A percentile compares a stretch with the other conserved stretches of the same genome.
Conservation (phyloP, 495 filamentous ascomycete species). For the Tuber indicum region DNA sequence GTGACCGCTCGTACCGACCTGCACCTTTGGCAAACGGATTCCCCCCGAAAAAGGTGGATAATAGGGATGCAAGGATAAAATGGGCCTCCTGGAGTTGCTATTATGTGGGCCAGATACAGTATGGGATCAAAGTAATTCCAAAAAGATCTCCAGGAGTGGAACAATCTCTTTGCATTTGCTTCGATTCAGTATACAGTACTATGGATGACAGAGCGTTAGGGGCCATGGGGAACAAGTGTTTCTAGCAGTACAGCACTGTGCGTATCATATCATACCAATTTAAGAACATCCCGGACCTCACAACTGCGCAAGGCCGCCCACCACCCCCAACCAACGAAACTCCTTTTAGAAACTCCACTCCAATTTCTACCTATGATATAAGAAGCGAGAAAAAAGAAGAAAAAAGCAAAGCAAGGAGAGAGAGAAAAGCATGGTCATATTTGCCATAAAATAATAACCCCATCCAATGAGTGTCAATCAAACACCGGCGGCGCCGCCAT, state of each 20-base stretch:
- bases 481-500: constrained; percentile 51
- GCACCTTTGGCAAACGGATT: background rate
- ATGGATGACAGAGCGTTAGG: no score
- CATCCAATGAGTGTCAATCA: background rate
- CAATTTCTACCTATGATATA: constrained; percentile 3
- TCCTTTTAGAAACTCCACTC: background rate
- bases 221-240: no score
- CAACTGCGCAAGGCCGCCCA: background rate
- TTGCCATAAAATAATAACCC: background rate
- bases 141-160: no score
- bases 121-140: no score
- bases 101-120: no score
- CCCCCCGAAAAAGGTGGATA: background rate
- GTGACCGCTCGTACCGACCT: background rate
- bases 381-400: background rate
- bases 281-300: background rate
- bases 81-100: no score
- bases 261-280: background rate
- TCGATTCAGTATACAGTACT: no score
- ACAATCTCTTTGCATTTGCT: no score
- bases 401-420: background rate
- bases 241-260: background rate
- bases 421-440: background rate
- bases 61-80: background rate
- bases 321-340: background rate